These are phyloP conservation scores for Tricholoma saponaceum DNA, from an alignment of 768 basidiomycete species.

Conservation along the genomic window DNA sequence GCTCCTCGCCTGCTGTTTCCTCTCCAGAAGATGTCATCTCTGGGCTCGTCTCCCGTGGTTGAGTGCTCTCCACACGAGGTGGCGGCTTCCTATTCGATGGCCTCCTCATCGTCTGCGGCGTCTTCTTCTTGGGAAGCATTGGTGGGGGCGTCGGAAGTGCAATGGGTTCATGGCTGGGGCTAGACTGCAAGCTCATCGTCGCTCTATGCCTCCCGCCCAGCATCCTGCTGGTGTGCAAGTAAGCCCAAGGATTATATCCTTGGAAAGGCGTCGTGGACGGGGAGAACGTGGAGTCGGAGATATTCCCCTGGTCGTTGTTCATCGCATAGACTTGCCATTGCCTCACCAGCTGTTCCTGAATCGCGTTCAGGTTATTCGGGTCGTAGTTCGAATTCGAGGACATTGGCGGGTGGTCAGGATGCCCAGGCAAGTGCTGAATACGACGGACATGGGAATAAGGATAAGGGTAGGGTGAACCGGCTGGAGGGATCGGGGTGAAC, in stretches of 20 bases:
- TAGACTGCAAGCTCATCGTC: slow-evolving; percentile 60
- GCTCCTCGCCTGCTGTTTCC: slow-evolving; percentile 71
- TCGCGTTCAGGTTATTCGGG: slow-evolving; percentile 40
- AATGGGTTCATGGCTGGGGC: slow-evolving; percentile 68
- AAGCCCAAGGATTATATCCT: slow-evolving; percentile 71
- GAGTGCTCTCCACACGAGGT: slow-evolving; percentile 78
- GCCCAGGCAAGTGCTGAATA: slow-evolving; percentile 34
- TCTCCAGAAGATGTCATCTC: slow-evolving; percentile 74
- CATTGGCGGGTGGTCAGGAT: slow-evolving; percentile 26
- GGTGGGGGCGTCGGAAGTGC: slow-evolving; percentile 47
- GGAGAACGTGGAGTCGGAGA: slow-evolving; percentile 73
- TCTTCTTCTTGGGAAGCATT: slow-evolving; percentile 40
- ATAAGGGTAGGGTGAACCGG: slow-evolving; percentile 77
- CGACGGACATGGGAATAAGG: slow-evolving; percentile 73
- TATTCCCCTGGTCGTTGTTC: slow-evolving; percentile 51
- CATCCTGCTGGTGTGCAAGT: slow-evolving; percentile 52
- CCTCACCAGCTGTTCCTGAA: slow-evolving; percentile 66
- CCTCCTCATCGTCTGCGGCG: slow-evolving; percentile 16
- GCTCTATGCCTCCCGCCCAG: slow-evolving; percentile 40
- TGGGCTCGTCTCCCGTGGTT: slow-evolving; percentile 77
- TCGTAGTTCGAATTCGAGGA: slow-evolving; percentile 29
- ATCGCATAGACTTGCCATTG: slow-evolving; percentile 81
- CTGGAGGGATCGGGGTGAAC: slow-evolving; percentile 51
- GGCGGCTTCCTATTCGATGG: slow-evolving; percentile 52
- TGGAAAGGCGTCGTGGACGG: slow-evolving; percentile 75